Percentiles rank a stretch among this genome's conserved stretches.
These are phyloP conservation scores for Babesia gibsoni DNA, from an alignment of 169 alveolate species.

Conservation along the genomic window DNA sequence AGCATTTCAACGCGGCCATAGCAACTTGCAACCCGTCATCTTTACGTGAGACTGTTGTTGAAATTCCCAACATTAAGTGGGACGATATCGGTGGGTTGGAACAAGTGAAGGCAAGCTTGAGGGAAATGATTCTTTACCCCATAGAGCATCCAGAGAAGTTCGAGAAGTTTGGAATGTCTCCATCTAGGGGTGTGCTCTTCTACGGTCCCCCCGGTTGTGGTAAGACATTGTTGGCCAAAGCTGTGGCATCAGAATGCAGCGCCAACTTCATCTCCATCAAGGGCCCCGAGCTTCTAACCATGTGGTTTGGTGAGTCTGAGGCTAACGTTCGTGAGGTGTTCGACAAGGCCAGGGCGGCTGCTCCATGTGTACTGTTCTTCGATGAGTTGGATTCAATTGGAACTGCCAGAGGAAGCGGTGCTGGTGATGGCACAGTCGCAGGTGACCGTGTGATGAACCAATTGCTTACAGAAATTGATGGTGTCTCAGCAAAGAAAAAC, in stretches of 20 bases:
- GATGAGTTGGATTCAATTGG: constrained; percentile 99
- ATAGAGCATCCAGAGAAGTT: constrained; percentile 98
- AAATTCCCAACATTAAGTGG: constrained; percentile 99
- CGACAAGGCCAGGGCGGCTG: constrained; percentile 98
- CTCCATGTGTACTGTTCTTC: constrained; percentile 99
- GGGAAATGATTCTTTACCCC: constrained; percentile 96
- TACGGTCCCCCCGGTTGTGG: constrained; percentile 99
- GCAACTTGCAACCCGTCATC: constrained; percentile 97
- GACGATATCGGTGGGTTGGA: constrained; percentile 99
- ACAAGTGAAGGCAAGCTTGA: constrained; percentile 91
- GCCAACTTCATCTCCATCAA: constrained; percentile 98
- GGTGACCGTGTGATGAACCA: constrained; percentile 99
- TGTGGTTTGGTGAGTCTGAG: constrained; percentile 99
- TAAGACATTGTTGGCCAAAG: constrained; percentile 98
- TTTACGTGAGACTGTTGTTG: constrained; percentile 96
- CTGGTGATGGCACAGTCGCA: constrained; percentile 97
- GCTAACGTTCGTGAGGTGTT: constrained; percentile 99
- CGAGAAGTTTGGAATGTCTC: constrained; percentile 97
- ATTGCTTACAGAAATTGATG: constrained; percentile 99
- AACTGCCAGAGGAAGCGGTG: constrained; percentile 91
- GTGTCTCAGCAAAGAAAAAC: constrained; percentile 98
- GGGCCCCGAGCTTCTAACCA: constrained; percentile 97
- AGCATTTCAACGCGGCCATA: constrained; percentile 95
- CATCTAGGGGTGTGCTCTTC: constrained; percentile 98
- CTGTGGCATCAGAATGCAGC: constrained; percentile 98